Conservation (phyloP, 495 filamentous ascomycete species). For the Penicillium longicatenatum region DNA sequence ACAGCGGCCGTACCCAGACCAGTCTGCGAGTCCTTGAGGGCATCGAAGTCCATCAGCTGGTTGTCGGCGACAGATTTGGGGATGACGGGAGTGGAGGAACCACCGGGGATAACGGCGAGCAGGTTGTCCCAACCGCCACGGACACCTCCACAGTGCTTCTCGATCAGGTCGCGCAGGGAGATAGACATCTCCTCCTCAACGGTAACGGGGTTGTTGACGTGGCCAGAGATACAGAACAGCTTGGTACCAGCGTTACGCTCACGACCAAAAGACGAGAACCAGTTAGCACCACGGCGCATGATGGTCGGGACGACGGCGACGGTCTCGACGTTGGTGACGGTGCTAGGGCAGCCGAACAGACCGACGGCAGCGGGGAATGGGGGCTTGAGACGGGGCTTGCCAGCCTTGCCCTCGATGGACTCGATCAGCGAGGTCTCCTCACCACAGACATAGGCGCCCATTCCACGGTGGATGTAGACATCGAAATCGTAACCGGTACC, state of each 20-base stretch:
- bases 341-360: conserved; percentile 96
- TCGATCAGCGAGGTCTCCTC: conserved; percentile 98
- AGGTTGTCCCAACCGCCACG: conserved; percentile 98
- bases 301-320: conserved; percentile 95
- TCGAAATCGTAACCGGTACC: conserved; percentile 97
- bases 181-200: conserved; percentile 99
- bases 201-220: conserved; percentile 97
- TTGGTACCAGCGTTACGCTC: conserved; percentile 96
- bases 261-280: conserved; percentile 92
- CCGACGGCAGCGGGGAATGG: conserved; percentile 97
- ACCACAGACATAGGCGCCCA: conserved; percentile 96
- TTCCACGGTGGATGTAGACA: conserved; percentile 93
- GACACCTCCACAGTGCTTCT: conserved; percentile 96
- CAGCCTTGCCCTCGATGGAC: conserved; percentile 96
- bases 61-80: conserved; percentile 85
- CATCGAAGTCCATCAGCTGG: conserved; percentile 99
- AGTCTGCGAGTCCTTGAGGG: conserved; percentile 93
- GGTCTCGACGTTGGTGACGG: conserved; percentile 97
- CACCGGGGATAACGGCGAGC: conserved; percentile 90
- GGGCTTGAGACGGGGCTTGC: conserved; percentile 97
- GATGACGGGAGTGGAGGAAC: conserved; percentile 93
- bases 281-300: conserved; percentile 84
- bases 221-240: conserved; percentile 96
- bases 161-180: conserved; percentile 89
- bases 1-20: conserved; percentile 98